A percentile compares a stretch with the other conserved stretches of the same genome.
These are phyloP conservation scores for Leccinum insolens DNA, from an alignment of 1,284 basidiomycete species.

Conservation along the genomic window DNA sequence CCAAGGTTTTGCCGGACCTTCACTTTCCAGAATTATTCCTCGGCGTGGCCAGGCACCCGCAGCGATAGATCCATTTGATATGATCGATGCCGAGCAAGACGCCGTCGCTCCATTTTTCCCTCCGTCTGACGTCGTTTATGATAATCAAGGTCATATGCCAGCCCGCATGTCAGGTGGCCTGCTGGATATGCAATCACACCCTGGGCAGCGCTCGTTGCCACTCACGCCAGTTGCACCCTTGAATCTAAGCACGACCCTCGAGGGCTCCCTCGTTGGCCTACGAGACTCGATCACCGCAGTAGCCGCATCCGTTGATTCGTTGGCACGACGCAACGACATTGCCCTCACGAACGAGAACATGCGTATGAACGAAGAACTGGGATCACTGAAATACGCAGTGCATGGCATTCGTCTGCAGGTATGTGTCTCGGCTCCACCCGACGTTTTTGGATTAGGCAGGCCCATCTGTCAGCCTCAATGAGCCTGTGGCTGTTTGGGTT, in stretches of 20 bases:
- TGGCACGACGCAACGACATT: conserved; percentile 65
- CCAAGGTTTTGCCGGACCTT: conserved; percentile 18
- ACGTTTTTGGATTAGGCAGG: conserved; percentile 6
- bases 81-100: conserved; percentile 31
- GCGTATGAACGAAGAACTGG: conserved; percentile 76
- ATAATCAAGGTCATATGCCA: conserved; percentile 19
- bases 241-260: conserved; percentile 59
- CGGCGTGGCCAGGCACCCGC: conserved; percentile 21
- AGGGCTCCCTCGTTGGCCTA: conserved; percentile 59
- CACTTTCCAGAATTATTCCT: conserved; percentile 15
- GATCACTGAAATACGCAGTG: conserved; percentile 70
- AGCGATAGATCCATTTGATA: conserved; percentile 21
- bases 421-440: conserved; percentile 20
- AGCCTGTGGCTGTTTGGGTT: conserved; percentile 9
- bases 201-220: conserved; percentile 30
- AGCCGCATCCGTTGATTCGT: conserved; percentile 62
- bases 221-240: conserved; percentile 55
- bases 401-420: conserved; percentile 85
- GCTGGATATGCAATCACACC: conserved; percentile 27
- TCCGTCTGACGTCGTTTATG: conserved; percentile 23
- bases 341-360: conserved; percentile 72
- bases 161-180: conserved; percentile 21
- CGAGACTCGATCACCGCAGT: conserved; percentile 63
- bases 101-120: conserved; percentile 57
- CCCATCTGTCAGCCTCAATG: background rate